phyloP scores from a whole-genome alignment of 2,329 filamentous ascomycete genomes.

The Tolypocladium tundrense region DNA sequence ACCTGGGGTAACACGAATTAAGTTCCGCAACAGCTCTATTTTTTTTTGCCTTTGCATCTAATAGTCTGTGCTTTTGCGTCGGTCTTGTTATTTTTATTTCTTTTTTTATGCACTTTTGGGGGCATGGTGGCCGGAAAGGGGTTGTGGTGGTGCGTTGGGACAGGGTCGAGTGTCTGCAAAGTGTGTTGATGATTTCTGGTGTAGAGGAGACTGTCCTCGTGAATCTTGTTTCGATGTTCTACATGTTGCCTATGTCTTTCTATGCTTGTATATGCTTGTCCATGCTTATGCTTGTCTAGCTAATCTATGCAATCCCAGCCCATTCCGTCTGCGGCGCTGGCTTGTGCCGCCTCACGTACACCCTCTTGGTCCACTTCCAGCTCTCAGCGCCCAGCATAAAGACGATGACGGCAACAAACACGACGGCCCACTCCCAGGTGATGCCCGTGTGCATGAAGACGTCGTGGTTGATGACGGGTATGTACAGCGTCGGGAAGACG shows the following conservation, averaged over 20 bases:
- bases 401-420: conserved; percentile 41
- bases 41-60: not conserved
- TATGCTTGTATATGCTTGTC: no score
- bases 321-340: not conserved
- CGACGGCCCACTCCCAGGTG: conserved; percentile 51
- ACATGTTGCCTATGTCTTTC: not conserved
- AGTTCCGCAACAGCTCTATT: not conserved
- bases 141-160: not conserved
- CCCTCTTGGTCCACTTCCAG: conserved; percentile 50
- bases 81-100: no score
- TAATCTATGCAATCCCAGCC: not conserved
- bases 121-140: no score
- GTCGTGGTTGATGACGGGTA: conserved; percentile 43
- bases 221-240: not conserved
- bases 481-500: conserved; percentile 42
- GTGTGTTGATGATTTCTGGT: not conserved
- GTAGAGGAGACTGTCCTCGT: not conserved
- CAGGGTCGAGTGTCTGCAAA: not conserved
- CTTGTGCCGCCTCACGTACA: conserved; percentile 11
- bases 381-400: conserved; percentile 47
- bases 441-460: conserved; percentile 50
- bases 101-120: no score
- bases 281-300: not conserved
- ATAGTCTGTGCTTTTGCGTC: not conserved
- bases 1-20: not conserved